phyloP scores from a whole-genome alignment of 176 grass and related monocot genomes.

The Carex parvula region DNA sequence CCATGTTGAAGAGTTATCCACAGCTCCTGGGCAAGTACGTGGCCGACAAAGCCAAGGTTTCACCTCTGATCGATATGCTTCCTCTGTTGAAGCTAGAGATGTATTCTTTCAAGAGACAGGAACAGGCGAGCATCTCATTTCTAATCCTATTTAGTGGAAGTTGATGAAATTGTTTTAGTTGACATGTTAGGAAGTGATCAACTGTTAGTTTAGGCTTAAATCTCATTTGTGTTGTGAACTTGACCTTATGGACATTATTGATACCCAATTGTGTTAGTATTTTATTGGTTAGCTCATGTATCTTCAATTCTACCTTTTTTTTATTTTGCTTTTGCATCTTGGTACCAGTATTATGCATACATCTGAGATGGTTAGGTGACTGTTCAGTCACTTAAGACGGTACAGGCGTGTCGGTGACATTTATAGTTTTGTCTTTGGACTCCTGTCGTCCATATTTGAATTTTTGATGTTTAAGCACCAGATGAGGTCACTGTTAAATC shows the following conservation, averaged over 20 bases:
- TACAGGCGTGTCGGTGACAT: neutral
- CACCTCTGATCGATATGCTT: slow-evolving; percentile 78
- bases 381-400: neutral
- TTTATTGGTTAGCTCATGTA: neutral
- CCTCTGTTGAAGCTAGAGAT: slow-evolving; percentile 89
- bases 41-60: slow-evolving; percentile 92
- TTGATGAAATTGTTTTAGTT: neutral
- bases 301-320: neutral
- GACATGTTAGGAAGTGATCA: neutral
- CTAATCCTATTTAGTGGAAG: neutral
- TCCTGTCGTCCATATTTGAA: neutral
- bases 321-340: neutral
- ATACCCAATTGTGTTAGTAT: neutral
- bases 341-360: neutral
- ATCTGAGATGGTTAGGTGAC: neutral
- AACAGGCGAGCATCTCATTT: slow-evolving; percentile 50
- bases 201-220: slow-evolving; percentile 16
- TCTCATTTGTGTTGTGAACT: slow-evolving; percentile 7
- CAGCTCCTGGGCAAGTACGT: slow-evolving; percentile 84
- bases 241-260: neutral
- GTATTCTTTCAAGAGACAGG: slow-evolving; percentile 89
- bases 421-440: neutral
- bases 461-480: neutral
- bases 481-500: neutral
- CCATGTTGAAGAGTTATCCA: slow-evolving; percentile 74